phyloP scores from a whole-genome alignment of 768 basidiomycete species.

The Vararia minispora region DNA sequence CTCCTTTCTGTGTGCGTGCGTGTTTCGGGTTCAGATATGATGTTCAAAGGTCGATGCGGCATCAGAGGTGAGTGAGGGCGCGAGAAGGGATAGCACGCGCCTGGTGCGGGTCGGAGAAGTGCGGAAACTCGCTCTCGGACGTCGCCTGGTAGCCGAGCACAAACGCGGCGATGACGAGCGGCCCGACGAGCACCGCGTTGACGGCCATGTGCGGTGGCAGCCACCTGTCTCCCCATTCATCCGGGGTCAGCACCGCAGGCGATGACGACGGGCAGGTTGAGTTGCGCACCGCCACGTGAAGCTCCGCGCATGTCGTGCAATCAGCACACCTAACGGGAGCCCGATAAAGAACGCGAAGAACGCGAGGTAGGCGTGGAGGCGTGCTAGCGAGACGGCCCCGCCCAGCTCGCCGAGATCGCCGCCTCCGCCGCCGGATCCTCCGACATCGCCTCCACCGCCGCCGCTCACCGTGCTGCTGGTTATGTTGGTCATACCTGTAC shows the following conservation, averaged over 20 bases:
- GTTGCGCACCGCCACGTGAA: conserved; percentile 7
- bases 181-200: conserved; percentile 15
- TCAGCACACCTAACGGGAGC: conserved; percentile 16
- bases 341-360: conserved; percentile 16
- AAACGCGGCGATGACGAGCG: conserved; percentile 18
- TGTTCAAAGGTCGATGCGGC: neutral
- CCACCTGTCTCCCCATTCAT: conserved; percentile 11
- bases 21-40: neutral
- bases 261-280: neutral
- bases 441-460: too few species aligned
- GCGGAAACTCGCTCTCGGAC: conserved; percentile 4
- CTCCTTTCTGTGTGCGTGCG: conserved; percentile 15
- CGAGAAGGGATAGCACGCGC: conserved; percentile 6
- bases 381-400: too few species aligned
- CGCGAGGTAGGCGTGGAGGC: conserved; percentile 15
- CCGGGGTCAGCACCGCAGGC: too few species aligned
- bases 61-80: too few species aligned
- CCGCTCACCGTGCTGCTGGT: too few species aligned
- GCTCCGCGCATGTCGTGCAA: conserved; percentile 17
- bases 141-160: conserved; percentile 11
- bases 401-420: too few species aligned
- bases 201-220: conserved; percentile 17
- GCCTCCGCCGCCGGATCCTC: too few species aligned
- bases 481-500: too few species aligned
- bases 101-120: conserved; percentile 16